Percentiles rank a stretch among this genome's conserved stretches.
These are phyloP conservation scores for Rhizoclosmatium globosum DNA, from an alignment of 192 early-diverging fungal species.

Conservation along the genomic window DNA sequence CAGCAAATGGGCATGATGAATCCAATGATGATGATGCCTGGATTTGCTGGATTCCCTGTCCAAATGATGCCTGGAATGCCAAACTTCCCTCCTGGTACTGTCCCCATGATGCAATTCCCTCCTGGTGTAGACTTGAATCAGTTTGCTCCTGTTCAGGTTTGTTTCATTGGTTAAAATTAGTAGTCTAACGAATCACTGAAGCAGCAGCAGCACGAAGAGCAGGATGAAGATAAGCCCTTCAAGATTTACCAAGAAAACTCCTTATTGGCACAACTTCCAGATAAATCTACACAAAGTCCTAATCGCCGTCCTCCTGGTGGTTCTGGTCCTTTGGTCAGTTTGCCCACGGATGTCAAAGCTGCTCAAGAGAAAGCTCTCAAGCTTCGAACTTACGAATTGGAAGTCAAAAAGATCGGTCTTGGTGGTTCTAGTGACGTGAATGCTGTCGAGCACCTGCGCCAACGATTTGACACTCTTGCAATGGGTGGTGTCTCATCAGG, in stretches of 20 bases:
- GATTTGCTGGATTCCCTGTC: constrained; percentile 10
- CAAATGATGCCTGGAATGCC: constrained; percentile 14
- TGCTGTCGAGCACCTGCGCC: constrained; percentile 11
- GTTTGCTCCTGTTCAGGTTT: constrained; percentile 1
- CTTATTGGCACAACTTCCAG: constrained; percentile 36
- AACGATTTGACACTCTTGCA: constrained; percentile 7
- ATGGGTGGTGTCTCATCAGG: not conserved
- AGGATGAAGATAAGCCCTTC: constrained; percentile 34
- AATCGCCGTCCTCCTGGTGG: not conserved
- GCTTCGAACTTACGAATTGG: constrained; percentile 19
- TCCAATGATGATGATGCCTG: constrained; percentile 34
- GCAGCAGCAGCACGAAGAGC: not conserved
- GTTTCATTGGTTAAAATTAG: not conserved
- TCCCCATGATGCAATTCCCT: not conserved
- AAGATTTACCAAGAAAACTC: constrained; percentile 37
- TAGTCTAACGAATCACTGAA: too few species aligned
- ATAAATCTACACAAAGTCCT: constrained; percentile 32
- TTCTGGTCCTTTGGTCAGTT: constrained; percentile 29
- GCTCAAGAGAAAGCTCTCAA: constrained; percentile 38
- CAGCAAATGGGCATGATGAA: constrained; percentile 11
- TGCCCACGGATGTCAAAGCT: constrained; percentile 28
- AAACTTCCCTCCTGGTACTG: constrained; percentile 2
- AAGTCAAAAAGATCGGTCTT: constrained; percentile 29
- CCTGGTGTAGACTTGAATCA: not conserved
- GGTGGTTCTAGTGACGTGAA: constrained; percentile 13